phyloP scores from a whole-genome alignment of 805 yeast species.

The Saccharomycopsis fodiens region DNA sequence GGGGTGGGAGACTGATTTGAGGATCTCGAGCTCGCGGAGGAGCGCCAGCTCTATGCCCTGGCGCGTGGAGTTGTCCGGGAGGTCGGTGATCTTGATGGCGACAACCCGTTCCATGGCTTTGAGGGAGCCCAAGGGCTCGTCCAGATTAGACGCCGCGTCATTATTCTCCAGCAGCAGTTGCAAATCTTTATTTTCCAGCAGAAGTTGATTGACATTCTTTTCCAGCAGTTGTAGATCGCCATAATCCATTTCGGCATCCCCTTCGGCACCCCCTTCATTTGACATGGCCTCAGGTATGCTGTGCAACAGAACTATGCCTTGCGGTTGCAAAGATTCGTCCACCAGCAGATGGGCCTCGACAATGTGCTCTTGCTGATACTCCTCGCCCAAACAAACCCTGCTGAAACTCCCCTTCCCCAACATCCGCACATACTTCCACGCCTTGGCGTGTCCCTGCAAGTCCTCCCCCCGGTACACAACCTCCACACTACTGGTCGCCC shows the following conservation, averaged over 20 bases:
- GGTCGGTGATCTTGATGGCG: constrained; percentile 64
- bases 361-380: no score
- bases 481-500: not conserved
- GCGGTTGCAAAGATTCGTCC: no score
- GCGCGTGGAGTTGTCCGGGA: constrained; percentile 24
- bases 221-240: not conserved
- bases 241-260: not conserved
- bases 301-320: no score
- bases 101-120: no score
- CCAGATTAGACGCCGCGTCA: not conserved
- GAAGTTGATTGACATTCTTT: not conserved
- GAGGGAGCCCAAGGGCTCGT: constrained; percentile 10
- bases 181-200: not conserved
- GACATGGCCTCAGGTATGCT: no score
- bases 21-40: constrained; percentile 65
- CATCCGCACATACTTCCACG: constrained; percentile 33
- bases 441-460: constrained; percentile 13
- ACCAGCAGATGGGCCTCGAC: constrained; percentile 15
- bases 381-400: constrained; percentile 45
- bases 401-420: constrained; percentile 69
- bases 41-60: constrained; percentile 19
- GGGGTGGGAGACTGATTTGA: constrained; percentile 55
- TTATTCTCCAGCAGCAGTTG: not conserved
- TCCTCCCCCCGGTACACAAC: constrained; percentile 5
- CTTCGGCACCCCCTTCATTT: not conserved